A percentile compares a stretch with the other conserved stretches of the same genome.
These are phyloP conservation scores for Brassica nigra DNA, from an alignment of 345 rosid genomes.

Conservation along the genomic window DNA sequence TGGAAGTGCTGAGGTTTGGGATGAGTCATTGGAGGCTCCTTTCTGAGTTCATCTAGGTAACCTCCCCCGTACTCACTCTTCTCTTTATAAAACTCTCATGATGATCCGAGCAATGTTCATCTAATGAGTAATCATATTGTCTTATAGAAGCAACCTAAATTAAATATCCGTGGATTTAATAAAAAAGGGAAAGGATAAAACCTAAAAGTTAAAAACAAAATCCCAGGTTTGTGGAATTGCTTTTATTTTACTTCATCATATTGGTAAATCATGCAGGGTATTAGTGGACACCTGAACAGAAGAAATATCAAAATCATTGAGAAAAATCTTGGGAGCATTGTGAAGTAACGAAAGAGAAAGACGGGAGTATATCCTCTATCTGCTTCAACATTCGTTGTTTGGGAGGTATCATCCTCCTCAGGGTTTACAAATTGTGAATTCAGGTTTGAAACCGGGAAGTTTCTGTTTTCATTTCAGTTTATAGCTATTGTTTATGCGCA, in stretches of 20 bases:
- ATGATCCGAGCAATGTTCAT: background rate
- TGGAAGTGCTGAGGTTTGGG: conserved; percentile 99
- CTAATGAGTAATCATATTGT: background rate
- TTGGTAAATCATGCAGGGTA: conserved; percentile 25
- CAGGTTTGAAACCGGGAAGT: conserved; percentile 7
- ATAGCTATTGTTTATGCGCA: conserved; percentile 6
- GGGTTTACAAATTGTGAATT: background rate
- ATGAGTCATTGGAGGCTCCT: conserved; percentile 96
- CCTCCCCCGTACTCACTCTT: conserved; percentile 7
- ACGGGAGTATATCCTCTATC: background rate
- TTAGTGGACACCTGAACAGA: background rate
- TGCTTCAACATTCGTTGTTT: conserved; percentile 25
- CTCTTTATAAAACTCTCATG: background rate
- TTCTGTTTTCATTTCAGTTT: conserved; percentile 14
- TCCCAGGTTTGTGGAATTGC: background rate
- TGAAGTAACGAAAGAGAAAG: conserved; percentile 8
- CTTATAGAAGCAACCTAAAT: background rate
- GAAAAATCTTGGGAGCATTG: conserved; percentile 15
- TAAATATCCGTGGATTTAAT: background rate
- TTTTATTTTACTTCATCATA: background rate
- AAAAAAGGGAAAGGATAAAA: background rate
- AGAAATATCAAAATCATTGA: conserved; percentile 9
- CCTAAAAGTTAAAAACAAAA: background rate
- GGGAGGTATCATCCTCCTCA: conserved; percentile 21
- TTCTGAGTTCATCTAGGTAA: conserved; percentile 61